Percentiles rank a stretch among this genome's conserved stretches.
Conservation (phyloP, 306 rosid species). For the Castanopsis chinensis region DNA sequence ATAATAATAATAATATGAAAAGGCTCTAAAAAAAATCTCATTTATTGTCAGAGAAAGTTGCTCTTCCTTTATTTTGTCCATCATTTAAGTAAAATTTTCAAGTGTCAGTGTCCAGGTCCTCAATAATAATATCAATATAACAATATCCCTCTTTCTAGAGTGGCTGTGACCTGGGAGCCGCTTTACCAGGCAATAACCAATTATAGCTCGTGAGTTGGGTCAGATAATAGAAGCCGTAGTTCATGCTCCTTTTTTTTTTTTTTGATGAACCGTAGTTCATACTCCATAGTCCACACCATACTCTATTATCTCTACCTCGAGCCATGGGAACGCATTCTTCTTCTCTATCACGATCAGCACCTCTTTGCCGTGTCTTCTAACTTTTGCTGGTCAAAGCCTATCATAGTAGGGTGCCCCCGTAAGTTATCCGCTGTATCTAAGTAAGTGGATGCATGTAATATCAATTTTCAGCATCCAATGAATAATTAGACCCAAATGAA, state of each 20-base stretch:
- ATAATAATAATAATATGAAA: no score
- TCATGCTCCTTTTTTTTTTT: neutral
- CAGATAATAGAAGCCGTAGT: neutral
- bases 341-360: neutral
- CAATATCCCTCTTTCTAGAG: neutral
- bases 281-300: neutral
- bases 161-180: neutral
- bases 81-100: no score
- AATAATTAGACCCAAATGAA: no score
- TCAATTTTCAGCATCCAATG: no score
- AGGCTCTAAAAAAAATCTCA: no score
- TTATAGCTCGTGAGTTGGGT: neutral
- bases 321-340: neutral
- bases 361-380: neutral
- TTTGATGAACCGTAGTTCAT: neutral
- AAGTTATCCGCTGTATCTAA: no score
- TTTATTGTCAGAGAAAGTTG: no score
- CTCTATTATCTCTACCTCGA: neutral
- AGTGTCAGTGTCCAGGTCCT: no score
- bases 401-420: no score
- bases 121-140: no score
- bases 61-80: no score
- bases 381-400: neutral
- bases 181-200: neutral
- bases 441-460: no score